These are phyloP conservation scores for Xylariales sp. DNA, from an alignment of 2,329 filamentous ascomycete genomes.

Conservation along the genomic window DNA sequence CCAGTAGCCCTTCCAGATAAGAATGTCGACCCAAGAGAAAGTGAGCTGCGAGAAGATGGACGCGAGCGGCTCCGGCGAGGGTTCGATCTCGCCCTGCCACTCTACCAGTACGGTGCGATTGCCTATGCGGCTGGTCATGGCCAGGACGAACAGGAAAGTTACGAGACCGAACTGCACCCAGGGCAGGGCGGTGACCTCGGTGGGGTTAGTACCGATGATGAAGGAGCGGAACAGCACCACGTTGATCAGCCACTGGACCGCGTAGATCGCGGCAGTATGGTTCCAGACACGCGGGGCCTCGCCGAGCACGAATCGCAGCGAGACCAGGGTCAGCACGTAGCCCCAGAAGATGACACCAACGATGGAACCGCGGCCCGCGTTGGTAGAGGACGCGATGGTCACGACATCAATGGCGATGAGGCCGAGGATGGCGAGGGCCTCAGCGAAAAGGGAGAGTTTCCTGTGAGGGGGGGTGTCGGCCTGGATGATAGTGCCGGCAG, in stretches of 20 bases:
- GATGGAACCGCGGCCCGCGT: conserved; percentile 54
- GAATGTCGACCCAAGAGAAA: conserved; percentile 85
- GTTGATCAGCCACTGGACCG: conserved; percentile 73
- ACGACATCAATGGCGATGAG: conserved; percentile 67
- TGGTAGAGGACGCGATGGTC: conserved; percentile 57
- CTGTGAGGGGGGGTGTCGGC: conserved; percentile 74
- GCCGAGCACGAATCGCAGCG: conserved; percentile 66
- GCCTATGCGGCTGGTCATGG: conserved; percentile 80
- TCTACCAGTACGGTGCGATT: conserved; percentile 86
- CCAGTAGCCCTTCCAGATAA: conserved; percentile 86
- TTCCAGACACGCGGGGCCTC: conserved; percentile 65
- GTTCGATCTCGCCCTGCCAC: conserved; percentile 83
- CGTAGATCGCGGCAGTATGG: conserved; percentile 84
- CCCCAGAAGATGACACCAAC: conserved; percentile 71
- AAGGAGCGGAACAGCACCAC: conserved; percentile 79
- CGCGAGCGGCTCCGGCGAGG: conserved; percentile 80
- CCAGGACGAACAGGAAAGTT: conserved; percentile 69
- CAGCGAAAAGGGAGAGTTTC: conserved; percentile 63
- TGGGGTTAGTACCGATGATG: conserved; percentile 70
- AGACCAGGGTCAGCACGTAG: conserved; percentile 72
- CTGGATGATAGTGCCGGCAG: conserved; percentile 62
- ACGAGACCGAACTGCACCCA: conserved; percentile 72
- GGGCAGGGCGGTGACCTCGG: conserved; percentile 57
- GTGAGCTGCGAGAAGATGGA: conserved; percentile 85
- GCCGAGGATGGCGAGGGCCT: conserved; percentile 70